phyloP scores from a whole-genome alignment of 1,284 basidiomycete genomes.

The Peniophora sp. region DNA sequence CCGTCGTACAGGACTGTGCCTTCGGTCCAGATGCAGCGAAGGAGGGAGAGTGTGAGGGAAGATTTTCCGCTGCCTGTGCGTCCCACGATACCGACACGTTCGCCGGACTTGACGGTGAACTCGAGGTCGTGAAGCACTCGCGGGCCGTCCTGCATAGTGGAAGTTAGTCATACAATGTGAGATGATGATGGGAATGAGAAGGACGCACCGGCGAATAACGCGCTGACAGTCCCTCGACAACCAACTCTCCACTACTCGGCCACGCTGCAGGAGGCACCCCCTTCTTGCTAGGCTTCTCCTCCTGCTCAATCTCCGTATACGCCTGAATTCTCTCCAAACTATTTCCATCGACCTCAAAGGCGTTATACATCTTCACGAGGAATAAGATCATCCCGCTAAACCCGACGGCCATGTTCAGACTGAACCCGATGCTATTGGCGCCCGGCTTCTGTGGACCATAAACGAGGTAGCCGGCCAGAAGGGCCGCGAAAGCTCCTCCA shows the following conservation, averaged over 20 bases:
- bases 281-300: slow-evolving; percentile 38
- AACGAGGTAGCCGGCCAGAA: slow-evolving; percentile 46
- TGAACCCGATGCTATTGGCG: slow-evolving; percentile 40
- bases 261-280: slow-evolving; percentile 70
- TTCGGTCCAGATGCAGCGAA: slow-evolving; percentile 35
- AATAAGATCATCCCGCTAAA: slow-evolving; percentile 50
- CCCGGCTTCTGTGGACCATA: slow-evolving; percentile 30
- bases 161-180: background rate
- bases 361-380: slow-evolving; percentile 45
- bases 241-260: slow-evolving; percentile 65
- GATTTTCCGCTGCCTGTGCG: slow-evolving; percentile 73
- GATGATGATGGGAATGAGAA: too few relatives aligned
- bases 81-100: slow-evolving; percentile 54
- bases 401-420: slow-evolving; percentile 44
- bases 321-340: slow-evolving; percentile 68
- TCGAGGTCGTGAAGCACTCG: slow-evolving; percentile 38
- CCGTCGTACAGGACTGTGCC: slow-evolving; percentile 34
- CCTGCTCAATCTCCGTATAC: slow-evolving; percentile 68
- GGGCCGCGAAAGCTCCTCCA: slow-evolving; percentile 43
- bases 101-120: slow-evolving; percentile 39
- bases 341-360: slow-evolving; percentile 51
- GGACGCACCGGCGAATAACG: slow-evolving; percentile 35
- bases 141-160: slow-evolving; percentile 24
- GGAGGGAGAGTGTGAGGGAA: slow-evolving; percentile 30
- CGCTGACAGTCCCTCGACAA: slow-evolving; percentile 55